Percentiles rank a stretch among this genome's conserved stretches.
phyloP scores from a whole-genome alignment of 1,139 yeast genomes.

The Nakaseomyces delphensis region DNA sequence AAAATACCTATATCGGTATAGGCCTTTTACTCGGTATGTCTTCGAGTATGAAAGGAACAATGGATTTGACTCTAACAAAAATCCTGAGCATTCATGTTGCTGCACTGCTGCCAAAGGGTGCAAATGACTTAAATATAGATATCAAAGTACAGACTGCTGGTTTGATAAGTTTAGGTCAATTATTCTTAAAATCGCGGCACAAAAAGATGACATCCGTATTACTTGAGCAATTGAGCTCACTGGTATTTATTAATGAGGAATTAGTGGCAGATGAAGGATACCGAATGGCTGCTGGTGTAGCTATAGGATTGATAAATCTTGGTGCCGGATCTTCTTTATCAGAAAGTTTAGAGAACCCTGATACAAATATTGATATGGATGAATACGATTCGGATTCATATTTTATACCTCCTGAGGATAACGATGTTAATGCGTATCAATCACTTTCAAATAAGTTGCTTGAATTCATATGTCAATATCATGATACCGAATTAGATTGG shows the following conservation, averaged over 20 bases:
- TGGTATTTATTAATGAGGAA: slow-evolving; percentile 48
- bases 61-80: slow-evolving; percentile 81
- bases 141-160: slow-evolving; percentile 87
- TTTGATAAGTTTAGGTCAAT: slow-evolving; percentile 75
- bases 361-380: slow-evolving; percentile 7
- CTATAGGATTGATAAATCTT: slow-evolving; percentile 78
- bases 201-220: slow-evolving; percentile 81
- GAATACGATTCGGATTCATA: slow-evolving; percentile 6
- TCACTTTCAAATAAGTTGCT: slow-evolving; percentile 60
- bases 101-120: slow-evolving; percentile 84
- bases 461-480: slow-evolving; percentile 50
- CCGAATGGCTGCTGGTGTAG: slow-evolving; percentile 78
- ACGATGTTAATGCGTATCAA: slow-evolving; percentile 39
- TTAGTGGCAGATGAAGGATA: slow-evolving; percentile 63
- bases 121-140: slow-evolving; percentile 81
- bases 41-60: slow-evolving; percentile 74
- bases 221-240: slow-evolving; percentile 54
- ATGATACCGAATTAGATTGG: slow-evolving; percentile 59
- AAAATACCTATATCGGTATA: slow-evolving; percentile 75
- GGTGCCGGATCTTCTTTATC: slow-evolving; percentile 48
- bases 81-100: slow-evolving; percentile 90
- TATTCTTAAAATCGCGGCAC: slow-evolving; percentile 72
- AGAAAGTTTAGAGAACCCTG: background rate
- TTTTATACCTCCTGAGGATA: slow-evolving; percentile 3
- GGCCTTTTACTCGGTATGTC: slow-evolving; percentile 89